Conservation (phyloP, 2,329 filamentous ascomycete species). For the Helicocarpus griseus region DNA sequence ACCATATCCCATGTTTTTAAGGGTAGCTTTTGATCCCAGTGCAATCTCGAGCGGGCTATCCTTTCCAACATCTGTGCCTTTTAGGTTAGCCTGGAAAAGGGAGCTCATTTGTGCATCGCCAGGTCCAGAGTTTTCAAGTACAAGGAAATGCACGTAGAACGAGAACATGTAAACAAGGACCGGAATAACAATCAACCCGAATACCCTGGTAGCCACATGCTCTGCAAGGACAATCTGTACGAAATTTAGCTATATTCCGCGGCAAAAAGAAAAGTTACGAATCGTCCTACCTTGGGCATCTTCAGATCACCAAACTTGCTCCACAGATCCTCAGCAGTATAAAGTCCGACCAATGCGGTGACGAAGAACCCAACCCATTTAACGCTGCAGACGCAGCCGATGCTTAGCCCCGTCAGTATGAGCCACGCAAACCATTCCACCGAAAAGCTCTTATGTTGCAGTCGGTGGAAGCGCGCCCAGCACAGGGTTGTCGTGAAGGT, state of each 20-base stretch:
- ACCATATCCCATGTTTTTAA: slow-evolving; percentile 99
- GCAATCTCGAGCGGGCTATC: slow-evolving; percentile 91
- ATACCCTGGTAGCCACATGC: slow-evolving; percentile 69
- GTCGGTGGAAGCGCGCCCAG: slow-evolving; percentile 92
- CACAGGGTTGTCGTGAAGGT: slow-evolving; percentile 96
- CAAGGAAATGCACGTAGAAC: slow-evolving; percentile 88
- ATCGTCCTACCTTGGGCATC: slow-evolving; percentile 62
- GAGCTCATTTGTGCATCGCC: slow-evolving; percentile 99
- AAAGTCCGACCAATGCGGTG: slow-evolving; percentile 86
- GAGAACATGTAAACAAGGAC: slow-evolving; percentile 89
- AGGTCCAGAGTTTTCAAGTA: slow-evolving; percentile 86
- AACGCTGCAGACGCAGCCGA: slow-evolving; percentile 96
- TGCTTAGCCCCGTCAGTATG: slow-evolving; percentile 84
- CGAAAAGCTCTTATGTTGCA: slow-evolving; percentile 77
- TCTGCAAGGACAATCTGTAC: slow-evolving; percentile 56
- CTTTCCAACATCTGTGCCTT: slow-evolving; percentile 85
- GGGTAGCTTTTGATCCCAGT: slow-evolving; percentile 74
- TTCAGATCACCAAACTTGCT: slow-evolving; percentile 91
- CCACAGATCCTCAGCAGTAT: slow-evolving; percentile 95
- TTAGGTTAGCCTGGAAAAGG: slow-evolving; percentile 93
- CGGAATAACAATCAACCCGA: slow-evolving; percentile 81
- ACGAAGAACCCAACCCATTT: slow-evolving; percentile 97
- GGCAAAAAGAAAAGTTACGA: slow-evolving; percentile 2
- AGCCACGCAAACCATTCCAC: slow-evolving; percentile 93
- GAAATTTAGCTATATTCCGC: slow-evolving; percentile 13